These are phyloP conservation scores for Aspergillus leporis DNA, from an alignment of 495 filamentous ascomycete genomes.

Conservation along the genomic window DNA sequence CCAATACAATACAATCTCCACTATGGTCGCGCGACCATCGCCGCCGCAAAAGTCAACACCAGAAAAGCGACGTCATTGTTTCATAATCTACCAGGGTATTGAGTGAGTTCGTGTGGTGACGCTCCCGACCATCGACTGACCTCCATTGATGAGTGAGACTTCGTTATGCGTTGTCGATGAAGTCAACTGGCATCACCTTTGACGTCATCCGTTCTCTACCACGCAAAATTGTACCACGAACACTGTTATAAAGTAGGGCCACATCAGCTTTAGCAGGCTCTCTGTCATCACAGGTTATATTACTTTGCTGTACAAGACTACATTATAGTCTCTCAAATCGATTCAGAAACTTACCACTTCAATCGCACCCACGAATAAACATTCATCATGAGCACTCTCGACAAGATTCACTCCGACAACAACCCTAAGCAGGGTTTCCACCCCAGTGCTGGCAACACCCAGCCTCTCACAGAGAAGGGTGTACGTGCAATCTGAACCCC, in stretches of 20 bases:
- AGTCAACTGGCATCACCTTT: constrained; percentile 5
- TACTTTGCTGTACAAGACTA: too few species aligned
- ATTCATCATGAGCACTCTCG: constrained; percentile 5
- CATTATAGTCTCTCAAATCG: too few species aligned
- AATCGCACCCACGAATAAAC: neutral
- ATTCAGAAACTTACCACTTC: neutral
- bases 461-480: constrained; percentile 54
- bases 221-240: neutral
- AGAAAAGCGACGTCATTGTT: neutral
- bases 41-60: too few species aligned
- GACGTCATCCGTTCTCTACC: constrained; percentile 2
- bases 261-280: neutral
- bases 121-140: neutral
- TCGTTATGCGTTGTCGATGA: neutral
- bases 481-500: constrained; percentile 40
- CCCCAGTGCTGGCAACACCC: constrained; percentile 45
- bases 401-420: constrained; percentile 11
- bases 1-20: neutral
- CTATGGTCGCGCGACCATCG: too few species aligned
- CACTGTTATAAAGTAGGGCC: neutral
- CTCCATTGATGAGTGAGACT: neutral
- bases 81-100: neutral
- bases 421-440: constrained; percentile 20
- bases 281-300: neutral
- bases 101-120: neutral